Evolutionary conservation across 2,329 filamentous ascomycete genomes (phyloP).

Genomic region (Elsinoe necatrix): DNA sequence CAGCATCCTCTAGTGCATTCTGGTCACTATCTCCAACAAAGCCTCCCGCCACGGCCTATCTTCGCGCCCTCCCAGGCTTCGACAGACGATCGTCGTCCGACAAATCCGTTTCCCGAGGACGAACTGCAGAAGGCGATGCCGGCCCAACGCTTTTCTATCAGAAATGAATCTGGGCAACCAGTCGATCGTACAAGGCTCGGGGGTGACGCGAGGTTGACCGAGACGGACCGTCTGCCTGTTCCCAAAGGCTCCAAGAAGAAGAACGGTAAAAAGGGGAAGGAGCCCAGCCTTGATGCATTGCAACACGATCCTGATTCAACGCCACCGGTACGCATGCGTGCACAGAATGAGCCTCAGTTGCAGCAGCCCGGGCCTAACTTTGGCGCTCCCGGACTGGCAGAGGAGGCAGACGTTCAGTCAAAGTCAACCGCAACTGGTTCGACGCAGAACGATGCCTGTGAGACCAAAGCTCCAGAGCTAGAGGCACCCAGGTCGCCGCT

Average conservation of each 20-base stretch:
- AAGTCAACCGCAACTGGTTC: too few relatives aligned
- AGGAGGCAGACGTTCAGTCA: too few relatives aligned
- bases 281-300: background rate
- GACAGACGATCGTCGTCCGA: background rate
- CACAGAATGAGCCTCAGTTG: background rate
- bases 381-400: too few relatives aligned
- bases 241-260: slow-evolving; percentile 1
- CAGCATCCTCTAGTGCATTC: background rate
- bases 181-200: background rate
- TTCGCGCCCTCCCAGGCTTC: background rate
- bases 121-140: background rate
- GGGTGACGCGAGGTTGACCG: slow-evolving; percentile 3
- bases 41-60: background rate
- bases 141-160: background rate
- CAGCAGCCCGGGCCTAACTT: background rate
- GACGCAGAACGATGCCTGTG: background rate
- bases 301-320: background rate
- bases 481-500: background rate
- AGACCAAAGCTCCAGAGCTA: background rate
- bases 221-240: background rate
- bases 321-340: background rate
- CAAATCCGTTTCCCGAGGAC: slow-evolving; percentile 13
- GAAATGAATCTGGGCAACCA: background rate
- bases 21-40: background rate
- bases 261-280: background rate